These are phyloP conservation scores for Phaeosphaeria sp. DNA, from an alignment of 2,329 filamentous ascomycete species.

Conservation along the genomic window DNA sequence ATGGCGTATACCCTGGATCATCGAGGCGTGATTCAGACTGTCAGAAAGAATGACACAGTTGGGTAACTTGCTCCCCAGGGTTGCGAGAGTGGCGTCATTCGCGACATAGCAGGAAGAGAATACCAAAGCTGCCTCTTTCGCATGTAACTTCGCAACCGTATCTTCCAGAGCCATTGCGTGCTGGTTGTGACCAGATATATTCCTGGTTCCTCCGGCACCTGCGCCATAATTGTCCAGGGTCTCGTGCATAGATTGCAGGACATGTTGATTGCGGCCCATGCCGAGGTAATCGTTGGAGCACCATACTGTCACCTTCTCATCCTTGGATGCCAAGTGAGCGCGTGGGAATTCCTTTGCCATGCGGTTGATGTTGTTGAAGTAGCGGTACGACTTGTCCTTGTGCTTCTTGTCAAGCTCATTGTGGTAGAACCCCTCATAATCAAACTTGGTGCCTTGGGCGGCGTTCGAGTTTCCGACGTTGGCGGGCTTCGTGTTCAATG, in stretches of 20 bases:
- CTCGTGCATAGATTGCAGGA: constrained; percentile 90
- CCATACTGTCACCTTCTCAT: constrained; percentile 95
- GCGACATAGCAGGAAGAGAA: constrained; percentile 99
- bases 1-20: constrained; percentile 99
- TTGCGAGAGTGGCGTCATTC: constrained; percentile 95
- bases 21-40: constrained; percentile 95
- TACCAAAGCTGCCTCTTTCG: constrained; percentile 89
- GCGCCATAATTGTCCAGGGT: constrained; percentile 94
- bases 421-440: constrained; percentile 90
- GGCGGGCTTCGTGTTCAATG: constrained; percentile 24
- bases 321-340: constrained; percentile 83
- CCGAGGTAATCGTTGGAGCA: constrained; percentile 99
- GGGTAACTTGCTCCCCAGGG: constrained; percentile 93
- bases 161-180: constrained; percentile 86
- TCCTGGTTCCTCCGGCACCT: constrained; percentile 92
- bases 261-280: constrained; percentile 90
- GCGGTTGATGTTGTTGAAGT: constrained; percentile 99
- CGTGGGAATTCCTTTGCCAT: constrained; percentile 94
- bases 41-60: constrained; percentile 98
- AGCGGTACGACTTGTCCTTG: constrained; percentile 99
- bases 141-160: constrained; percentile 84
- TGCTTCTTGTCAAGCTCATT: constrained; percentile 96
- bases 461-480: constrained; percentile 54
- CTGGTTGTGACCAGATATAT: constrained; percentile 97
- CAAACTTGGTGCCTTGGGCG: constrained; percentile 68